phyloP scores from a whole-genome alignment of 345 rosid species.

The Camelina hispida region DNA sequence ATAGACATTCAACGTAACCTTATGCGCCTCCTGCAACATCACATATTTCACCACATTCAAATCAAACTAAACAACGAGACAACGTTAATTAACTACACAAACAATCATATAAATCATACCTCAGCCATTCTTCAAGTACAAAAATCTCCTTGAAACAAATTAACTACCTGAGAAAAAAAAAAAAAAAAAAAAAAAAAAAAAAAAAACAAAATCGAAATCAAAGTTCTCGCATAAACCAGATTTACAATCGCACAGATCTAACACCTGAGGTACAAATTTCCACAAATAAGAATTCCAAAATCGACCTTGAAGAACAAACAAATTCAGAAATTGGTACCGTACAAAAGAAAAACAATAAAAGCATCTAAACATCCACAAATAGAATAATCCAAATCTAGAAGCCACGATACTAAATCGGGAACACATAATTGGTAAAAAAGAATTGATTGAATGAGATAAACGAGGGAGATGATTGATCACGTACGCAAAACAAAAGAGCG shows the following conservation, averaged over 20 bases:
- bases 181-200: background rate
- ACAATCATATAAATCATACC: slow-evolving; percentile 49
- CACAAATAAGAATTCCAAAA: background rate
- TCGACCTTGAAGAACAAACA: background rate
- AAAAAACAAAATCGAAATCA: background rate
- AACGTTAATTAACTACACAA: background rate
- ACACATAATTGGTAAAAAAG: background rate
- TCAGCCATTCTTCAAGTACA: slow-evolving; percentile 58
- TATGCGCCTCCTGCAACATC: slow-evolving; percentile 69
- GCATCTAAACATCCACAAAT: background rate
- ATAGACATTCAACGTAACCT: slow-evolving; percentile 76
- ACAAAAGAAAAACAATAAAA: background rate
- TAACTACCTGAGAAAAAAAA: slow-evolving; percentile 17
- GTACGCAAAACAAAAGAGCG: slow-evolving; percentile 16
- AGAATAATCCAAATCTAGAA: slow-evolving; percentile 17
- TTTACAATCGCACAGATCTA: slow-evolving; percentile 29
- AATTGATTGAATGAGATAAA: background rate
- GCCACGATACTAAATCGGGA: slow-evolving; percentile 20
- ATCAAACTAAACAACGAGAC: background rate
- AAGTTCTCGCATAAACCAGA: background rate
- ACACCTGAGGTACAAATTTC: background rate
- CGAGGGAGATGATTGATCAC: slow-evolving; percentile 19
- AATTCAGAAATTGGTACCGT: background rate
- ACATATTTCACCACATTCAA: slow-evolving; percentile 20
- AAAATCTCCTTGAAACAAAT: background rate